These are phyloP conservation scores for Spathaspora sp. DNA, from an alignment of 1,139 yeast genomes.

Conservation along the genomic window DNA sequence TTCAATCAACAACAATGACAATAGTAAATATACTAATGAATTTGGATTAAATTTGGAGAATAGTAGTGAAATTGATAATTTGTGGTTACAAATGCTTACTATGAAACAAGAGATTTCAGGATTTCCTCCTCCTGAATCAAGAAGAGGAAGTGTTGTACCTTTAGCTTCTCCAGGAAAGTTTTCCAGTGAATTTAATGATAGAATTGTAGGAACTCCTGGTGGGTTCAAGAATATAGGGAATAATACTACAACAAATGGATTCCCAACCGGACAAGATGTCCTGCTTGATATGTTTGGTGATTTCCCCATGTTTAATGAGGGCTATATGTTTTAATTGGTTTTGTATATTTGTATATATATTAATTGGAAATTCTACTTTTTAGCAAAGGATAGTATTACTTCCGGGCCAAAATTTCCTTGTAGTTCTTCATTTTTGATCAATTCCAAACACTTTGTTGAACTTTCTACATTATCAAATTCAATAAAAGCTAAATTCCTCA, in stretches of 20 bases:
- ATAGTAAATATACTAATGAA: slow-evolving; percentile 13
- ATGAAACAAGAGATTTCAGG: slow-evolving; percentile 26
- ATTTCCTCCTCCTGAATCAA: slow-evolving; percentile 4
- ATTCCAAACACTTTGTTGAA: slow-evolving; percentile 26
- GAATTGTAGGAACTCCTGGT: not conserved
- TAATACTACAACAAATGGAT: slow-evolving; percentile 2
- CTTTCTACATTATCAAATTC: slow-evolving; percentile 60
- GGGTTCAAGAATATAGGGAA: slow-evolving; percentile 2
- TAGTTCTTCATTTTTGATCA: slow-evolving; percentile 11
- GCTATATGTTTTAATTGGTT: not conserved
- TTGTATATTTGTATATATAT: not conserved
- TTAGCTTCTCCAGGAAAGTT: slow-evolving; percentile 3
- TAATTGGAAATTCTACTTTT: slow-evolving; percentile 24
- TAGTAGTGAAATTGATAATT: slow-evolving; percentile 36
- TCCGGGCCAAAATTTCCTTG: slow-evolving; percentile 4
- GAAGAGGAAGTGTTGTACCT: slow-evolving; percentile 5
- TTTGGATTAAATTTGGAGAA: slow-evolving; percentile 27
- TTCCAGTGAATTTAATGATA: not conserved
- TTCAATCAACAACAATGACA: not conserved
- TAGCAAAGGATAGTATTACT: slow-evolving; percentile 32
- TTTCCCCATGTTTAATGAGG: slow-evolving; percentile 17
- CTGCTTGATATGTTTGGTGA: slow-evolving; percentile 27
- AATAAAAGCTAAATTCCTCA: slow-evolving; percentile 73
- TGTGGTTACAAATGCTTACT: slow-evolving; percentile 41
- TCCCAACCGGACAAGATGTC: slow-evolving; percentile 15